Conservation (phyloP, 108 stramenopile species). For the Ochromonas danica region DNA sequence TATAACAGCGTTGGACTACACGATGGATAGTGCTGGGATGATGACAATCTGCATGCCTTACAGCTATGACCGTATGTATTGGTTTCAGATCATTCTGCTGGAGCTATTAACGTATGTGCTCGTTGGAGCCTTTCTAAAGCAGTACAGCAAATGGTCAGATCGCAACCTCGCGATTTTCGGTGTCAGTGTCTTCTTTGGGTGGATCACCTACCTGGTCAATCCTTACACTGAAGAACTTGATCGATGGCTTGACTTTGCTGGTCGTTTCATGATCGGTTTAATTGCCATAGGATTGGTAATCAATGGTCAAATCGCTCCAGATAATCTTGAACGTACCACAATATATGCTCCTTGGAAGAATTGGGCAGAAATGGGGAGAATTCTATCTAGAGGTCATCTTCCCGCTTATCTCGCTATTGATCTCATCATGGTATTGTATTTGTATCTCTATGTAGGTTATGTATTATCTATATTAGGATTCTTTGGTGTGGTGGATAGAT, state of each 20-base stretch:
- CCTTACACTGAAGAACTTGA: slow-evolving; percentile 29
- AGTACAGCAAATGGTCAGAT: neutral
- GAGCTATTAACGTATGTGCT: neutral
- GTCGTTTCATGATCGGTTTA: neutral
- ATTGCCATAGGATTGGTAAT: neutral
- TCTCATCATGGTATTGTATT: slow-evolving; percentile 11
- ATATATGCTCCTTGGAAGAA: neutral
- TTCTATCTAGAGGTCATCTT: too few relatives aligned
- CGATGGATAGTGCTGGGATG: slow-evolving; percentile 1
- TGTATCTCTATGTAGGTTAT: slow-evolving; percentile 1
- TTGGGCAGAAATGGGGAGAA: neutral
- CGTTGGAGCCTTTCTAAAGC: neutral
- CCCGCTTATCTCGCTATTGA: neutral
- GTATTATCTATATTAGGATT: neutral
- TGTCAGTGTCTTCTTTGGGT: neutral
- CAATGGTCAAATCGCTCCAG: neutral
- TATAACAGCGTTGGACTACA: slow-evolving; percentile 5
- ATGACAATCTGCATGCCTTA: neutral
- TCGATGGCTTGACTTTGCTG: slow-evolving; percentile 7
- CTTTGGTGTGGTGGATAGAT: slow-evolving; percentile 11
- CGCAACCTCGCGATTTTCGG: neutral
- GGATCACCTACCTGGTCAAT: neutral
- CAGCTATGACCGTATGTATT: neutral
- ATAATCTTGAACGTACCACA: neutral
- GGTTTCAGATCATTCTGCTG: neutral